These are phyloP conservation scores for Colletotrichum sidae DNA, from an alignment of 2,329 filamentous ascomycete species.

Conservation along the genomic window DNA sequence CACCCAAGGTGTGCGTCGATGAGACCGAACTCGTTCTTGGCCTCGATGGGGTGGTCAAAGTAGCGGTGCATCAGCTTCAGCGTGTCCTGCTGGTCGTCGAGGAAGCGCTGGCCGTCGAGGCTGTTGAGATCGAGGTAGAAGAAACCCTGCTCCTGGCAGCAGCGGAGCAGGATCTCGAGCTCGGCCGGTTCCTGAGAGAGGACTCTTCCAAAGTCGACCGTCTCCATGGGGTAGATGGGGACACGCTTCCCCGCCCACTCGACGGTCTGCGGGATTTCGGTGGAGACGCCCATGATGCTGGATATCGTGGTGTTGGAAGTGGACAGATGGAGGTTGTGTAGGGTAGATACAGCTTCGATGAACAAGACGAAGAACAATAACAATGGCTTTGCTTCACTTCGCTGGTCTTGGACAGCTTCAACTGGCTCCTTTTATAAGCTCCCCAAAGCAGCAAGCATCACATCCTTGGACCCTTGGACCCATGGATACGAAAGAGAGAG, in stretches of 20 bases:
- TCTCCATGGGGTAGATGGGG: constrained; percentile 64
- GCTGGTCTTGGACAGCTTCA: not conserved
- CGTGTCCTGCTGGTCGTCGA: constrained; percentile 63
- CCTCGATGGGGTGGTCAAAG: constrained; percentile 64
- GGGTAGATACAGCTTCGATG: not conserved
- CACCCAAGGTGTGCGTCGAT: constrained; percentile 64
- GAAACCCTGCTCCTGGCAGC: constrained; percentile 64
- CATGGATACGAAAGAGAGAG: constrained; percentile 12
- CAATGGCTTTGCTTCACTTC: not conserved
- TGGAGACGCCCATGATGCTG: constrained; percentile 33
- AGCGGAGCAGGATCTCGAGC: constrained; percentile 61
- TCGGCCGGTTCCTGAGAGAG: constrained; percentile 66
- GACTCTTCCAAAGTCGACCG: constrained; percentile 62
- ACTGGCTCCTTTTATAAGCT: constrained; percentile 31
- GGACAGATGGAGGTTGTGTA: not conserved
- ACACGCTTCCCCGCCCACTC: constrained; percentile 62
- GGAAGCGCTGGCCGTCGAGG: constrained; percentile 64
- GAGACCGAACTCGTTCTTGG: constrained; percentile 67
- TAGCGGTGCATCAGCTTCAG: constrained; percentile 67
- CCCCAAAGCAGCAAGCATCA: too few species aligned
- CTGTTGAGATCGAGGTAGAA: constrained; percentile 66
- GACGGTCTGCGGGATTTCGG: constrained; percentile 52
- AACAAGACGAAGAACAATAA: not conserved
- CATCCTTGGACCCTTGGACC: constrained; percentile 11
- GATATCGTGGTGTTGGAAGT: not conserved